Base-by-base conservation (phyloP, 495 filamentous ascomycete species). In the Penicillium turbatum region DNA sequence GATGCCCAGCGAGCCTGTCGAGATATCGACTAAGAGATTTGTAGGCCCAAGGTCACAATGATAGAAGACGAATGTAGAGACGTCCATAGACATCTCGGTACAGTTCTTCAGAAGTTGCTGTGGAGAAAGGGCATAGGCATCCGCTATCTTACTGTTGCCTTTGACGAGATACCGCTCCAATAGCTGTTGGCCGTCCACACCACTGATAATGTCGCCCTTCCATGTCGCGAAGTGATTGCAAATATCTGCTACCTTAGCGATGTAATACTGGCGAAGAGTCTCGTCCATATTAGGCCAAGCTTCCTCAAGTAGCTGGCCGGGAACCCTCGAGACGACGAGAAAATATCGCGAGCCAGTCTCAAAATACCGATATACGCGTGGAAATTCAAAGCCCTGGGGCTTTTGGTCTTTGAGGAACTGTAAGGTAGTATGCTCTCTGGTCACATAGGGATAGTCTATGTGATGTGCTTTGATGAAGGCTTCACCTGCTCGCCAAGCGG, bases 21-120 rank as follows among this genome's bases (percentile, higher is more conserved):
- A 49, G 8, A 30, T 16, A 42, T 69, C 55, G 16, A 71, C 58
- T 51, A 72, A 52, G 43, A 69, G 52, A 52, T 69, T 72, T 15
- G 46, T 55, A 51, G 66, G 69, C 8, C 67, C 61, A 30, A 72
- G 57, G 56, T 72, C 68, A 37, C 51, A 59, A 59, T 71, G 69
- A 56, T 67, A 72, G 40, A 72, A 70, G 46, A 64, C 58, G 54
- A 62, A 50, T 21, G 27, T 50, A 42, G 68, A 66, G 53, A 56
- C 48, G 52, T 72, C 59, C 62, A 71, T 67, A 46, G 48, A 48
- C 21, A 71, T 60, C 41, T 56, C 11, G 29, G 37, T 43, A 50
- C 44, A 58, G 30, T 34, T 46, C 3, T 47, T 40, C 6, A 51
- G 32, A 47, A 51, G 56, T 16, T 51, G 49, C n/a, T 53, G 21